phyloP scores from a whole-genome alignment of 169 alveolate genomes.

The Theileria sp. region DNA sequence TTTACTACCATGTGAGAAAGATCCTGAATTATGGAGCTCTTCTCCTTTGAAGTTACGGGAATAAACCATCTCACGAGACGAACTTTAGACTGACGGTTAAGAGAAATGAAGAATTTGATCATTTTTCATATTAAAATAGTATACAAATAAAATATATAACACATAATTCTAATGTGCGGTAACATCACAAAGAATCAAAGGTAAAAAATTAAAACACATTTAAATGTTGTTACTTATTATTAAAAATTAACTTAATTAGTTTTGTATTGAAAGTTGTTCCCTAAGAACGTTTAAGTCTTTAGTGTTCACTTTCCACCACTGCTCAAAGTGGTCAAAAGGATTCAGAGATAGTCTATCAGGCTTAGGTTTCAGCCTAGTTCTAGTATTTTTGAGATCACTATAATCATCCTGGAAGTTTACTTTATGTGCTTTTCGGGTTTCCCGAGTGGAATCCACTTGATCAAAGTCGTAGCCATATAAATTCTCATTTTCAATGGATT shows the following conservation, averaged over 20 bases:
- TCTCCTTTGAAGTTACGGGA: constrained; percentile 80
- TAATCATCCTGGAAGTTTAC: background rate
- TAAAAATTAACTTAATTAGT: background rate
- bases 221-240: background rate
- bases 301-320: constrained; percentile 27
- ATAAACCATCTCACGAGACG: constrained; percentile 94
- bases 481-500: background rate
- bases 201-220: background rate
- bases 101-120: constrained; percentile 93
- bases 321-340: constrained; percentile 14
- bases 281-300: background rate
- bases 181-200: constrained; percentile 2
- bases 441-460: background rate
- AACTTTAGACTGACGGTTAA: constrained; percentile 95
- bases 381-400: background rate
- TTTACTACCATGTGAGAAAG: constrained; percentile 88
- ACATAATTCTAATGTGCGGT: background rate
- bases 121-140: constrained; percentile 58
- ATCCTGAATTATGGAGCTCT: constrained; percentile 84
- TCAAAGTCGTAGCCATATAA: constrained; percentile 1
- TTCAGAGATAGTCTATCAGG: background rate
- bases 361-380: background rate
- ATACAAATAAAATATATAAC: background rate
- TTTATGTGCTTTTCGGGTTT: background rate
- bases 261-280: background rate